Base-by-base conservation (phyloP, 495 filamentous ascomycete genomes). In the Penicillium nucicola region DNA sequence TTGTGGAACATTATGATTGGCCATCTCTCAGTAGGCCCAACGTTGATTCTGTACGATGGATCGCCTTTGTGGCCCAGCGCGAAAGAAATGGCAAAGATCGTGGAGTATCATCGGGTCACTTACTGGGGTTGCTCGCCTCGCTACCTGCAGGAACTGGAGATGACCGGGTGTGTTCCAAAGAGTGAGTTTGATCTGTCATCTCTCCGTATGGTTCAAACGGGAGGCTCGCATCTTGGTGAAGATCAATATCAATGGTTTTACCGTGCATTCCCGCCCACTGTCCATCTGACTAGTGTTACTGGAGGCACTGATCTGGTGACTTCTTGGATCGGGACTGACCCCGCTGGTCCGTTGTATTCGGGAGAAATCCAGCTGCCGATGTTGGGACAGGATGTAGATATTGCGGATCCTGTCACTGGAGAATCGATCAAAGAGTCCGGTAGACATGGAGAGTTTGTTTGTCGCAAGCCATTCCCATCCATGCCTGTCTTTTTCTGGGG, bases 171-270 rank as follows among this genome's bases (percentile, higher is more conserved):
- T 18, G 55, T 63, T 0, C 86, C 86, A 1, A 75, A 77, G 20
- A 61, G 78, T 9, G 69, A 85, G 14, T 72, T 77, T 17, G 82
- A 88, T 56, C 69, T 89, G 17, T 79, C 74, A 0, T 62, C 54
- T 33, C 69, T 90, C 38, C 65, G 68, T 39, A 61, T 67, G 31
- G 84, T 88, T 50, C 34, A 79, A 73, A 30, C 77, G 61, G 48
- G 89, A 80, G 17, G 86, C 81, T 47, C 88, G 85, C 85, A 85
- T 86, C 6, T 75, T 84, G 30, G 78, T 77, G 17, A 75, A 83
- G 73, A 83, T 35, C 72, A 85, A 40, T 88, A 88, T 62, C 77
- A 85, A 46, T 90, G 84, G 85, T 88, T 89, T 69, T 89, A 89
- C 64, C 84, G 87, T 61, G 84, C 72, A 14, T 90, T 90, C 61